Conservation (phyloP, 78 protist genomes). For the Polysphondylium violaceum region DNA sequence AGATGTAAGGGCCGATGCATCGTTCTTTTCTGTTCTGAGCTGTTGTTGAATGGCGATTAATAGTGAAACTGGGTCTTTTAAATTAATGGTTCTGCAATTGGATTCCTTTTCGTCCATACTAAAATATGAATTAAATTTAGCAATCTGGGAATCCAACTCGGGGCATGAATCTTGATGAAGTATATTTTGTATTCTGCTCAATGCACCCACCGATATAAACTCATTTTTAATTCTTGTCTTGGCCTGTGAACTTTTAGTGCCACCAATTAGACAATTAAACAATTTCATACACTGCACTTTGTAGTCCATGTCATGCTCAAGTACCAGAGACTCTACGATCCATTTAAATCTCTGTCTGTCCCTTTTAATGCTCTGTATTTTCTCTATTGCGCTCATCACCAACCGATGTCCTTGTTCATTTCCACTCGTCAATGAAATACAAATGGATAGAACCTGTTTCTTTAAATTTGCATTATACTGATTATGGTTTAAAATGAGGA, state of each 20-base stretch:
- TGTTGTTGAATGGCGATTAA: not conserved
- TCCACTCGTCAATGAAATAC: not conserved
- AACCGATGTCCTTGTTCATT: constrained; percentile 17
- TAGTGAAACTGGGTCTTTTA: constrained; percentile 31
- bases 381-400: constrained; percentile 22
- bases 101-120: not conserved
- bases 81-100: constrained; percentile 39
- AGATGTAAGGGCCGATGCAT: not conserved
- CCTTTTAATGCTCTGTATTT: constrained; percentile 21
- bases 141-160: constrained; percentile 24
- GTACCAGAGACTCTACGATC: constrained; percentile 28
- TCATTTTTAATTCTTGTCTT: constrained; percentile 8
- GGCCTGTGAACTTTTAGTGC: not conserved
- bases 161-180: not conserved
- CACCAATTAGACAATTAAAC: constrained; percentile 2
- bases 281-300: constrained; percentile 22
- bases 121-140: constrained; percentile 8
- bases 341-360: constrained; percentile 56
- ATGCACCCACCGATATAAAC: not conserved
- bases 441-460: not conserved
- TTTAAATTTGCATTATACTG: constrained; percentile 14
- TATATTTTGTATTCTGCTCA: not conserved
- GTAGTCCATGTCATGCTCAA: constrained; percentile 8
- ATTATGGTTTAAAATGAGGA: constrained; percentile 14
- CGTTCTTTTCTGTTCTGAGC: not conserved